phyloP scores from a whole-genome alignment of 257 asterid species.

The Orobanche coerulescens region DNA sequence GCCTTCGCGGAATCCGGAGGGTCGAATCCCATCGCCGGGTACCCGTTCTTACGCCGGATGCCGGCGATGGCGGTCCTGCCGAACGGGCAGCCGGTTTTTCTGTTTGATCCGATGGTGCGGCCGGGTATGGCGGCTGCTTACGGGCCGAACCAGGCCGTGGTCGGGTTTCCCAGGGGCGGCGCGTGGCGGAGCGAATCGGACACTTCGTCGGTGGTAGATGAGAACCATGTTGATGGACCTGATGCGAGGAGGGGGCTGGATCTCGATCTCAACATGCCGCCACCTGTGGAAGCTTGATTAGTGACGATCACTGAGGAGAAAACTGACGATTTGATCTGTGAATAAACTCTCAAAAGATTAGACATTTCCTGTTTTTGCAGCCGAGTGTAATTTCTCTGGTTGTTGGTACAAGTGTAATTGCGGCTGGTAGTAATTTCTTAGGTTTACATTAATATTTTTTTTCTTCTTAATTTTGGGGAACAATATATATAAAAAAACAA shows the following conservation, averaged over 20 bases:
- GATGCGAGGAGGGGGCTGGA: conserved; percentile 46
- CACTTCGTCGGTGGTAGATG: conserved; percentile 80
- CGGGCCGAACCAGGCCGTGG: conserved; percentile 16
- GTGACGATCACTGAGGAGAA: background rate
- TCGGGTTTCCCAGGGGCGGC: conserved; percentile 27
- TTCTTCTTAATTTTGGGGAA: background rate
- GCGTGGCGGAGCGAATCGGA: conserved; percentile 49
- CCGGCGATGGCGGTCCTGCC: conserved; percentile 60
- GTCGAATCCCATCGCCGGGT: conserved; percentile 15
- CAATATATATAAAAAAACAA: background rate
- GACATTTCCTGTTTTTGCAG: conserved; percentile 36
- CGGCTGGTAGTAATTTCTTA: conserved; percentile 15
- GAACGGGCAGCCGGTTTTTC: conserved; percentile 49
- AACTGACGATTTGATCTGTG: conserved; percentile 44
- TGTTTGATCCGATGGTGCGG: conserved; percentile 27
- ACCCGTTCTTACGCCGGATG: conserved; percentile 34
- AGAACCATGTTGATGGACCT: conserved; percentile 37
- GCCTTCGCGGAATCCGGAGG: conserved; percentile 16
- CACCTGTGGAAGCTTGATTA: conserved; percentile 48
- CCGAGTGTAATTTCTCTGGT: conserved; percentile 29
- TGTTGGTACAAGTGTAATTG: conserved; percentile 31
- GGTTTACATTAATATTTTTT: conserved; percentile 22
- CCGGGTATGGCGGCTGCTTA: conserved; percentile 32
- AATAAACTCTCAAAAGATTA: conserved; percentile 21
- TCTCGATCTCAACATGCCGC: conserved; percentile 74